Conservation (phyloP, 495 filamentous ascomycete species). For the Cudoniella acicularis region DNA sequence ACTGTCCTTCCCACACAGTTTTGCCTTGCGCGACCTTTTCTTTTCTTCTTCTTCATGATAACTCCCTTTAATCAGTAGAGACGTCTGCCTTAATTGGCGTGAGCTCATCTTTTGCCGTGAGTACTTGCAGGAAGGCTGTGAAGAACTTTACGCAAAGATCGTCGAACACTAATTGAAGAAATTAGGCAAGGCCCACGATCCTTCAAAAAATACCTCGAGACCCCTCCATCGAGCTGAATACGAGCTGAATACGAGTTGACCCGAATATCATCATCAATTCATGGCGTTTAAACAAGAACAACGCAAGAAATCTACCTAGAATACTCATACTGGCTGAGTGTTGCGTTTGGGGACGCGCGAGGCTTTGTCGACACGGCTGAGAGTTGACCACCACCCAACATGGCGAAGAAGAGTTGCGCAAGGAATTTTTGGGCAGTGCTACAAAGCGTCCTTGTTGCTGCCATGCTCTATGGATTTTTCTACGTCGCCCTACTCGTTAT, state of each 20-base stretch:
- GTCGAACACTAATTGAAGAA: slow-evolving; percentile 5
- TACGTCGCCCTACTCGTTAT: slow-evolving; percentile 30
- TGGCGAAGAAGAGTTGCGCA: slow-evolving; percentile 25
- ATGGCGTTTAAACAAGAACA: slow-evolving; percentile 20
- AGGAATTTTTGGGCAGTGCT: slow-evolving; percentile 31
- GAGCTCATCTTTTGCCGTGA: slow-evolving; percentile 11
- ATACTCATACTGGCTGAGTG: neutral
- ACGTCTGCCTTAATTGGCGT: slow-evolving; percentile 10
- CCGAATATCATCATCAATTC: slow-evolving; percentile 7
- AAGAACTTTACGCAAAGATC: neutral
- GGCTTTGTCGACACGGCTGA: neutral
- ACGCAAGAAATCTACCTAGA: slow-evolving; percentile 7
- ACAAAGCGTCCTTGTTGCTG: slow-evolving; percentile 35
- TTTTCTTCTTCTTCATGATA: slow-evolving; percentile 8
- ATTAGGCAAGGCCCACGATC: slow-evolving; percentile 16
- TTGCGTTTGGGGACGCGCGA: neutral
- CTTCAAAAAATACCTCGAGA: slow-evolving; percentile 4
- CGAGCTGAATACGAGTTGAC: neutral
- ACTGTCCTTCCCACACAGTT: slow-evolving; percentile 6
- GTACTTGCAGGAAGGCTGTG: slow-evolving; percentile 1
- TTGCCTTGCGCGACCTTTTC: neutral
- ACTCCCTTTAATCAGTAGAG: slow-evolving; percentile 11
- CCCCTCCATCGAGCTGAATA: neutral
- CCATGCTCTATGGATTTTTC: slow-evolving; percentile 29
- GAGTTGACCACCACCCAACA: slow-evolving; percentile 13